Evolutionary conservation across 169 alveolate genomes (phyloP), one percentile per base, ranked within the genome.

Genomic region (Cryptosporidium viatorum): DNA sequence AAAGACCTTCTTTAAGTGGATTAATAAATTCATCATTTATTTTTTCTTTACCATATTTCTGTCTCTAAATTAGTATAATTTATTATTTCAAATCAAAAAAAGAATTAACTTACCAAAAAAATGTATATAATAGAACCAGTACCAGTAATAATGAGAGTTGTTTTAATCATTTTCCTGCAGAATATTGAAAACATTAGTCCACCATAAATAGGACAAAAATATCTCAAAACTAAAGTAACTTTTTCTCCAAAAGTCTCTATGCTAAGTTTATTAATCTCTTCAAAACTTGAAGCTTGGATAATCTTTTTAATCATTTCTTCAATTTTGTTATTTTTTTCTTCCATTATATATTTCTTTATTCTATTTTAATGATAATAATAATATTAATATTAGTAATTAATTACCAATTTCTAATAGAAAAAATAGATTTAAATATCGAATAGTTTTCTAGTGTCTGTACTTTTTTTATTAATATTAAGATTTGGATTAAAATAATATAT

Each of bases 51-150:
- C 89, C 41, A n/a, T 31, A 23, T 35, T 65, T 65, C 4, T 65
- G 50, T 16, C 52, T 80, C 69, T 60, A 18, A 70, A 45, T 23
- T 18, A 70, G 39, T 3, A 60, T 41, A 8, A 8, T 39, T 39
- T 39, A 9, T 9, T 41, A 41, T 41, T 10, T 8, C 12, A 37
- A 8, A 21, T 31, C 5, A 6, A 31, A 33, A 59, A 33, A 14
- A 21, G 45, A 71, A 0, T 26, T 7, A 80, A 80, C 89, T 80
- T 80, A 80, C 89, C 89, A 80, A 35, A 8, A 80, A 21, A 37
- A 80, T 45, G 4, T 80, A 80, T 14, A 80, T 39, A 31, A 41
- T 39, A 29, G 80, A 21, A 23, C 73, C 59, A 59, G 75, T 80
- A 14, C 89, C 80, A 60, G 52, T 43, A 62, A 65, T 18, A n/a